These are phyloP conservation scores for Coniosporium tulheliwenetii DNA, from an alignment of 2,329 filamentous ascomycete species.

Conservation along the genomic window DNA sequence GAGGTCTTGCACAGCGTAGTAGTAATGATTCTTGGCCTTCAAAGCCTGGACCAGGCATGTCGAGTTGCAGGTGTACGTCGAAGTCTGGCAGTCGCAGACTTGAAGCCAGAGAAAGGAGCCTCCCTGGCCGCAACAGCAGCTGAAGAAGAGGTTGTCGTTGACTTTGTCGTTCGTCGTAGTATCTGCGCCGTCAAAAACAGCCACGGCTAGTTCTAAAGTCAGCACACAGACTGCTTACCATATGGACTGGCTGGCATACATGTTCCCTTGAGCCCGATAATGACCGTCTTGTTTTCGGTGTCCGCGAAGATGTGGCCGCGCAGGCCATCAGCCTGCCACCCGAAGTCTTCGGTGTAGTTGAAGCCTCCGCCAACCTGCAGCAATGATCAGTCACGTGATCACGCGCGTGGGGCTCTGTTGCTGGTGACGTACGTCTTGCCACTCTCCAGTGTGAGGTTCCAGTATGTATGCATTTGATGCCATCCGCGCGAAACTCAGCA, in stretches of 20 bases:
- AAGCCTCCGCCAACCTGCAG: constrained; percentile 47
- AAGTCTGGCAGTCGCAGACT: constrained; percentile 82
- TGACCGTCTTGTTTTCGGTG: constrained; percentile 67
- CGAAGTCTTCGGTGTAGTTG: constrained; percentile 79
- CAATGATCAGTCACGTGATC: neutral
- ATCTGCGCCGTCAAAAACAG: constrained; percentile 90
- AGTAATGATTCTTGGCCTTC: constrained; percentile 75
- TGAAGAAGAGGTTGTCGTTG: constrained; percentile 96
- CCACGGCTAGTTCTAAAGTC: constrained; percentile 30
- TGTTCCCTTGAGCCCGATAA: constrained; percentile 88
- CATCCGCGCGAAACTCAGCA: constrained; percentile 76
- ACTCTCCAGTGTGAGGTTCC: constrained; percentile 55
- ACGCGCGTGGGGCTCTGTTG: neutral
- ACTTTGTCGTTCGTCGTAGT: constrained; percentile 96
- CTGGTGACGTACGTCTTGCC: constrained; percentile 46
- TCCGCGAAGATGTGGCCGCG: constrained; percentile 88
- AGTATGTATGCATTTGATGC: constrained; percentile 79
- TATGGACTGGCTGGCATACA: constrained; percentile 13
- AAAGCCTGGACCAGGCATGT: constrained; percentile 71
- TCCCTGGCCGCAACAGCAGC: constrained; percentile 91
- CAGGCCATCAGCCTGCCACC: constrained; percentile 79
- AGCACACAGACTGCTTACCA: constrained; percentile 4
- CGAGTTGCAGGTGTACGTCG: constrained; percentile 79
- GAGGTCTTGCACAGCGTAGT: constrained; percentile 72
- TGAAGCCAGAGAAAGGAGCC: constrained; percentile 81